Base-by-base conservation (phyloP, 257 asterid genomes). In the Capsicum rhomboideum region DNA sequence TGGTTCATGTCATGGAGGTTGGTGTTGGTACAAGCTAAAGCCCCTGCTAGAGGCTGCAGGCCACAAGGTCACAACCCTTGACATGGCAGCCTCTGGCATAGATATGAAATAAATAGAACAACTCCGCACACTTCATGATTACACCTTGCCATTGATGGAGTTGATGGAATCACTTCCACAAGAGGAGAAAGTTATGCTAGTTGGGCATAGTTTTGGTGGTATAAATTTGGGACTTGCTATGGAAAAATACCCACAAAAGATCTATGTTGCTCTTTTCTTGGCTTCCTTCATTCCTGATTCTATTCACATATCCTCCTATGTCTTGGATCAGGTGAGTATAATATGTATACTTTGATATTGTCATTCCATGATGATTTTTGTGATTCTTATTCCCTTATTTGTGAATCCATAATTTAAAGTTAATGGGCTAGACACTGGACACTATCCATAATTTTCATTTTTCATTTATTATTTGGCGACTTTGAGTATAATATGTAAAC, bases 191-290 rank as follows among this genome's bases (percentile, higher is more conserved):
- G 86, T 85, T 2, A 82, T 82, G 46, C 13, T 85, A 2, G 85
- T 87, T 0, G 90, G 90, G 2, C 90, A 85, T 37, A 87, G 86
- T 79, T 55, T 44, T 72, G 86, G 90, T 53, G 90, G 90, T 55
- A 46, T 79, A 17, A 83, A 71, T 56, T 10, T 87, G 13, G 83
- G 59, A 54, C 72, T 87, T 42, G 82, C 66, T 14, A 83, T 85
- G 85, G 85, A 87, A 44, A 68, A 52, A 2, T 85, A 85, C 55
- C 86, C 86, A 12, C 53, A 79, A 74, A 87, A 84, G 68, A 53
- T 87, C 46, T 78, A 44, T 4, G 83, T 20, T 54, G 84, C 85
- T 52, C 77, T 87, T 56, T 84, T 84, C 67, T 53, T 84, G 1
- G 29, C 86, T 0, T 86, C 87, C 16, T 82, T 87, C 53, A 84